Conservation (phyloP, 1,284 basidiomycete genomes). For the Ganoderma lucidum region DNA sequence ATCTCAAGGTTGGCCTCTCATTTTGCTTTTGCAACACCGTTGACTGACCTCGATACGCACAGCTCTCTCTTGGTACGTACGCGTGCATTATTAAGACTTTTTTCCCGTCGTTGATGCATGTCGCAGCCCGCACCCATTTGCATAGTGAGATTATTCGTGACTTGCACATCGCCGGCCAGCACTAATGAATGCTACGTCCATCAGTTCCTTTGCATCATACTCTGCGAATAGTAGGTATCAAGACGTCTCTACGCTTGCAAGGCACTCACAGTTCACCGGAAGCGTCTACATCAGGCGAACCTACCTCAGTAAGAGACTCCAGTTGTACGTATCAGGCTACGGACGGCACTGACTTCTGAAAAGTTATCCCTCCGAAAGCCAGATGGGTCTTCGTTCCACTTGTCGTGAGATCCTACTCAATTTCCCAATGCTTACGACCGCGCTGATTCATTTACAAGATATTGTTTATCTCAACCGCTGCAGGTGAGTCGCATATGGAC, state of each 20-base stretch:
- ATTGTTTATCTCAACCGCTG: neutral
- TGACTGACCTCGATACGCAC: neutral
- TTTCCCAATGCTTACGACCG: neutral
- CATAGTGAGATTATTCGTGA: neutral
- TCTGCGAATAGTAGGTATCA: neutral
- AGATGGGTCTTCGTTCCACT: neutral
- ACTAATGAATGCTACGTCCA: neutral
- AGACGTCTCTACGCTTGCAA: neutral
- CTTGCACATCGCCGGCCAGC: neutral
- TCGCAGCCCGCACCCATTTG: neutral
- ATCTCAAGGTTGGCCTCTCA: neutral
- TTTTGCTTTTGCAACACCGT: too few relatives aligned
- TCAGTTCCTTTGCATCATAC: neutral
- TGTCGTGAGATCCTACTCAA: neutral
- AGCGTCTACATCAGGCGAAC: constrained; percentile 5
- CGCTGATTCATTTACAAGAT: neutral
- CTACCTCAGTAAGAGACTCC: neutral
- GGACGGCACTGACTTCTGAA: neutral
- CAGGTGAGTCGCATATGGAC: neutral
- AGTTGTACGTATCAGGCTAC: too few relatives aligned
- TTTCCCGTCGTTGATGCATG: neutral
- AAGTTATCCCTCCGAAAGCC: neutral
- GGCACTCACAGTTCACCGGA: neutral
- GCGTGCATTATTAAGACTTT: neutral
- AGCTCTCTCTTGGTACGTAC: constrained; percentile 3